phyloP scores from a whole-genome alignment of 2,329 filamentous ascomycete species.

The Fusarium azukiicola region DNA sequence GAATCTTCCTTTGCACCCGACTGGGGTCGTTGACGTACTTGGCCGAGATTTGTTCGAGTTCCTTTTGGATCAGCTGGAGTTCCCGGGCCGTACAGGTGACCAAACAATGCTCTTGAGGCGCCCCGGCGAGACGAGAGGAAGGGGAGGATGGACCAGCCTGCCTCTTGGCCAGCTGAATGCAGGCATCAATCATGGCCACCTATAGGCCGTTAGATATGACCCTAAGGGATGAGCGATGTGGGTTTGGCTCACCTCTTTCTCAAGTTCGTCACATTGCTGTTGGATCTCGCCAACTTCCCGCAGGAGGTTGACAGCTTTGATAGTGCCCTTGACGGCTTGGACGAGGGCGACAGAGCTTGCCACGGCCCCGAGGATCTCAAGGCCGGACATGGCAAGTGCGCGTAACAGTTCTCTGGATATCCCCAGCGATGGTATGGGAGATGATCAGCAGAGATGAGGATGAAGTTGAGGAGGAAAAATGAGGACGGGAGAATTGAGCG shows the following conservation, averaged over 20 bases:
- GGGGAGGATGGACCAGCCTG: neutral
- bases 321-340: constrained; percentile 22
- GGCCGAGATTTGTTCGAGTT: neutral
- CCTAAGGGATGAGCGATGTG: neutral
- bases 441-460: neutral
- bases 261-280: neutral
- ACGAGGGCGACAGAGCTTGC: constrained; percentile 38
- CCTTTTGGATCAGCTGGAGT: constrained; percentile 7
- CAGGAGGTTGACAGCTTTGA: constrained; percentile 36
- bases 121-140: neutral
- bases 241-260: constrained; percentile 5
- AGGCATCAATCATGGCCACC: constrained; percentile 35
- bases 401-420: too few species aligned
- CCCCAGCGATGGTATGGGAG: neutral
- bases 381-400: constrained; percentile 23
- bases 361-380: constrained; percentile 40
- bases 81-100: constrained; percentile 3
- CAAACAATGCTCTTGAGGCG: neutral
- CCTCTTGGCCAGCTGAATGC: constrained; percentile 23
- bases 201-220: neutral
- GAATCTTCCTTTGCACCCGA: constrained; percentile 19
- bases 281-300: constrained; percentile 18
- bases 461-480: too few species aligned
- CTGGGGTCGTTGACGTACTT: constrained; percentile 20
- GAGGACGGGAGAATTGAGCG: neutral